These are phyloP conservation scores for Dactylellina sp. DNA, from an alignment of 2,329 filamentous ascomycete genomes.

Conservation along the genomic window DNA sequence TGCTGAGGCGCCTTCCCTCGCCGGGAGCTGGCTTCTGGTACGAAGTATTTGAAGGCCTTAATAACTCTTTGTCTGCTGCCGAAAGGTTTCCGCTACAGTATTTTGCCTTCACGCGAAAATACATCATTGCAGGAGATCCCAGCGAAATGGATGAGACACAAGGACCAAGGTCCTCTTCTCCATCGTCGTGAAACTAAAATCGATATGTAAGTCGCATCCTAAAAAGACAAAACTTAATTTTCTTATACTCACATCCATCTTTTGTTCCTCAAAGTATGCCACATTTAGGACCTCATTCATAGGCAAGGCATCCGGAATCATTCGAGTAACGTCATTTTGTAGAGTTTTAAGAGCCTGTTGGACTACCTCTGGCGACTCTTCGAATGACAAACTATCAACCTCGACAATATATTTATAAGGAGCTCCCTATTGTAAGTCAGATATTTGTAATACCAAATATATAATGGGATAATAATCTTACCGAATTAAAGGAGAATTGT, in stretches of 20 bases:
- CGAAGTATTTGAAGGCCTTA: conserved; percentile 61
- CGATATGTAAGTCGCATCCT: background rate
- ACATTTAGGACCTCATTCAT: conserved; percentile 75
- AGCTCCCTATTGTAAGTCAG: conserved; percentile 67
- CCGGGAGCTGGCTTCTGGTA: conserved; percentile 61
- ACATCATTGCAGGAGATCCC: conserved; percentile 71
- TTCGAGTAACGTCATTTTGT: conserved; percentile 57
- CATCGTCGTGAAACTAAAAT: conserved; percentile 73
- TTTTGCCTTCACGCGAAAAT: conserved; percentile 69
- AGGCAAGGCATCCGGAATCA: conserved; percentile 62
- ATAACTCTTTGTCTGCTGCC: conserved; percentile 26
- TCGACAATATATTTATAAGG: conserved; percentile 75
- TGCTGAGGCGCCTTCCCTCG: conserved; percentile 61
- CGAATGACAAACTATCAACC: conserved; percentile 68
- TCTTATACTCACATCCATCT: conserved; percentile 67
- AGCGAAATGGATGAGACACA: conserved; percentile 73
- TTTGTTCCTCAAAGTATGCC: conserved; percentile 72
- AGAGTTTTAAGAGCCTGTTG: conserved; percentile 67
- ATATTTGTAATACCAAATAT: conserved; percentile 57
- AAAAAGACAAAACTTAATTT: background rate
- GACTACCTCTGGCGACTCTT: conserved; percentile 67
- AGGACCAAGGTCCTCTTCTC: conserved; percentile 72
- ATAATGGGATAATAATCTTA: conserved; percentile 61
- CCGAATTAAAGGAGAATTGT: conserved; percentile 70
- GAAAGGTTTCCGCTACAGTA: conserved; percentile 62